Evolutionary conservation across 1,139 yeast species (phyloP).

Genomic region (Suhomyces chickasaworum): DNA sequence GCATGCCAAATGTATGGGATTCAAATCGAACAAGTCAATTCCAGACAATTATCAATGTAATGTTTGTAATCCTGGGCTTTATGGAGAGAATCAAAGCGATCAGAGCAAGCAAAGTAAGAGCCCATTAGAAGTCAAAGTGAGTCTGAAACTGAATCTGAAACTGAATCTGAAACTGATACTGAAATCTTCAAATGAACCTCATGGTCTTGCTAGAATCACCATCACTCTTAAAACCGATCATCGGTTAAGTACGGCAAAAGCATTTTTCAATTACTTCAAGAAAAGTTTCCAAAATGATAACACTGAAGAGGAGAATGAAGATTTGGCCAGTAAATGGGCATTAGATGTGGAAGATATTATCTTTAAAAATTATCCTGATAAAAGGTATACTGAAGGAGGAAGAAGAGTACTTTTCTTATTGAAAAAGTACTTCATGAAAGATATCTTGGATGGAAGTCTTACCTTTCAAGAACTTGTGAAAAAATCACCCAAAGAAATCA

Average conservation of each 20-base stretch:
- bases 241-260: conserved; percentile 41
- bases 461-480: conserved; percentile 54
- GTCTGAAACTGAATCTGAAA: too few relatives aligned
- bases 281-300: conserved; percentile 46
- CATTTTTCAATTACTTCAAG: conserved; percentile 40
- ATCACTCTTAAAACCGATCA: conserved; percentile 30
- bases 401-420: conserved; percentile 42
- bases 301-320: conserved; percentile 30
- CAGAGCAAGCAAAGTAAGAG: conserved; percentile 4
- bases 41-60: conserved; percentile 40
- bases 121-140: conserved; percentile 6
- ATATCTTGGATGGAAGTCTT: conserved; percentile 50
- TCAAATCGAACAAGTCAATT: conserved; percentile 26
- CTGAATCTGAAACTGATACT: too few relatives aligned
- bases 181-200: not conserved
- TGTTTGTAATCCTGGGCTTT: conserved; percentile 24
- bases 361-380: conserved; percentile 25
- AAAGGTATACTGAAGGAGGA: conserved; percentile 44
- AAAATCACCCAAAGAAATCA: conserved; percentile 65
- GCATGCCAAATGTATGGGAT: conserved; percentile 74
- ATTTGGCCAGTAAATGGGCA: conserved; percentile 41
- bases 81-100: too few relatives aligned
- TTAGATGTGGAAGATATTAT: conserved; percentile 46
- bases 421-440: conserved; percentile 44
- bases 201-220: conserved; percentile 17